Conservation (phyloP, 768 basidiomycete species). For the Cubamyces lactineus region DNA sequence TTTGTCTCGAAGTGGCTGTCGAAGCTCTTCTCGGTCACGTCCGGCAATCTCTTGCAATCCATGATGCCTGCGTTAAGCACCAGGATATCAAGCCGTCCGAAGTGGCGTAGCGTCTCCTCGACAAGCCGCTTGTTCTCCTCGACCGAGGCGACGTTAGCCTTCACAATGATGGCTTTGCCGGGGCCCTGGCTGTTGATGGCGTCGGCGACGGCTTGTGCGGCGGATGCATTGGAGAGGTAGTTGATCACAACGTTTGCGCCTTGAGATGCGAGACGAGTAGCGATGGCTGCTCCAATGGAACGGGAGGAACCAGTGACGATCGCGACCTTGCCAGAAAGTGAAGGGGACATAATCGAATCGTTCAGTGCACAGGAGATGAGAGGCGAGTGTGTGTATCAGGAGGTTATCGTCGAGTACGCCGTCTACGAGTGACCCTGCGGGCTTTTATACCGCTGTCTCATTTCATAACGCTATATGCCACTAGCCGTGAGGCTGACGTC, state of each 20-base stretch:
- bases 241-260: slow-evolving; percentile 64
- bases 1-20: slow-evolving; percentile 57
- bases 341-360: slow-evolving; percentile 11
- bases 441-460: no score
- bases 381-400: no score
- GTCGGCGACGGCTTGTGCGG: slow-evolving; percentile 52
- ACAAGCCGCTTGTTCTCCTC: slow-evolving; percentile 52
- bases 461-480: no score
- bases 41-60: slow-evolving; percentile 51
- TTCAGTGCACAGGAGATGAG: no score
- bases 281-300: slow-evolving; percentile 60
- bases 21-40: slow-evolving; percentile 55
- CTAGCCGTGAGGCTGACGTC: no score
- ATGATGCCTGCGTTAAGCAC: slow-evolving; percentile 63
- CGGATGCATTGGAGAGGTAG: slow-evolving; percentile 46
- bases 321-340: slow-evolving; percentile 35
- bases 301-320: slow-evolving; percentile 65
- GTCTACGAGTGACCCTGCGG: no score
- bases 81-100: slow-evolving; percentile 59
- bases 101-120: slow-evolving; percentile 49
- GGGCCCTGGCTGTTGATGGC: slow-evolving; percentile 47
- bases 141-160: slow-evolving; percentile 54
- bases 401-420: no score
- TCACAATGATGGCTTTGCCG: slow-evolving; percentile 50
- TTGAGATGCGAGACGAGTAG: slow-evolving; percentile 52